Evolutionary conservation across 495 filamentous ascomycete genomes (phyloP), one percentile per base, ranked within the genome.

Genomic region (Penicillium pulvis): DNA sequence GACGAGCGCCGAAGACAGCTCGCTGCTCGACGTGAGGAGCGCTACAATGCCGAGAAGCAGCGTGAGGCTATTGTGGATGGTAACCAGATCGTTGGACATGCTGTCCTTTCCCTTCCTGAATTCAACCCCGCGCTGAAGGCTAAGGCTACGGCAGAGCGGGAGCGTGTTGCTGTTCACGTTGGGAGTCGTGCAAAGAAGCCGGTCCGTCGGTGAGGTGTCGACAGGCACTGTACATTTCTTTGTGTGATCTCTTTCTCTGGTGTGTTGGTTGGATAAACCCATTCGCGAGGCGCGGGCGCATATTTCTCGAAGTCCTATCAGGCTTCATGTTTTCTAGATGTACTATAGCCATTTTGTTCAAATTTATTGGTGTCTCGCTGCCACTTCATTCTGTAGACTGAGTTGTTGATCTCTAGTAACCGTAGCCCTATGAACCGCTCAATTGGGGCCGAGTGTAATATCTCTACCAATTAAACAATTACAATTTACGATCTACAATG

Each of bases 1-100:
- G 77, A 83, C 55, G 80, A 86, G 73, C 82, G 91, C 60, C 85
- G 78, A 69, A 70, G 76, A 64, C 79, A 87, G 67, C 72, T 97
- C 47, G 81, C 82, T 42, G 83, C 78, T 36, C 75, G 78, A 39
- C 83, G 90, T 41, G 66, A 75, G 45, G 68, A 83, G 66, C 68
- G 78, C 19, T 31, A 64, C 8, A 48, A 49, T n/a, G 59, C 45
- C 8, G 68, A 74, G 44, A 35, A 68, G 39, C 62, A 69, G 31
- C 61, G 70, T 39, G 47, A 53, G 8, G 61, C 53, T 17, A 56
- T 70, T 30, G 70, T 80, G 7, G 67, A 80, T 56, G 78, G 78
- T n/a, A 76, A 73, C 58, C 19, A 62, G 19, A 59, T 79, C 46
- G 56, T 80, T 48, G 54, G 72, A 2, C 44, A 73, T 19, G 75